Base-by-base conservation (phyloP, 2,329 filamentous ascomycete genomes). In the Escovopsis sp. region DNA sequence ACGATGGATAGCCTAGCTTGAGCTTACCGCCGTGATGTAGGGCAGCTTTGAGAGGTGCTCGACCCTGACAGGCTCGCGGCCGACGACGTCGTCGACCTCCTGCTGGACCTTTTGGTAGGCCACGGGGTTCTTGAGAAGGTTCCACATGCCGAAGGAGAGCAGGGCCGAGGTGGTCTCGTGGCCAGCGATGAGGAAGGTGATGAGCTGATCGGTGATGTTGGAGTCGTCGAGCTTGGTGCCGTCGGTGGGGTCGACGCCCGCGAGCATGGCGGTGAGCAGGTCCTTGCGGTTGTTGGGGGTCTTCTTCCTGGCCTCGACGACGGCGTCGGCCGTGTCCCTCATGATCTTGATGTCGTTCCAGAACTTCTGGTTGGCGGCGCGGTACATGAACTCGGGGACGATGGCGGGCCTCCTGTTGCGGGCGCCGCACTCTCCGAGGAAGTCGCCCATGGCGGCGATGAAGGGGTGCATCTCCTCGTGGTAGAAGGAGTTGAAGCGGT, bases 401-500 rank as follows among this genome's bases (percentile, higher is more conserved):
- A 73, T 59, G 1, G 58, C 56, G 3, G 69, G 71, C 12, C 71
- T 67, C 45, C 59, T 60, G 10, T 68, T 58, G 30, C 75, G 67
- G 8, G 59, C 62, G 30, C 70, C 73, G 6, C 68, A 72, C 47
- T 79, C 76, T 11, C 58, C 52, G 1, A 87, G 62, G 42, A 82
- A 73, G n/a, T 68, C 67, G 1, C 67, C 67, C 81, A 86, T 85
- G 32, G 78, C 73, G 37, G 68, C 57, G 34, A 85, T 68, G 50
- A 87, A 86, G 0, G 81, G 80, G 49, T 87, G 82, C 56, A 81
- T 63, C 8, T 75, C 66, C 12, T 82, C 72, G 26, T 68, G 67
- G 54, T 86, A 87, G 59, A 80, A 85, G 1, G 74, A 80, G 59
- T 86, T 86, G 67, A 86, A 86, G 15, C 82, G 75, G 45, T 70